These are phyloP conservation scores for Linum trigynum DNA, from an alignment of 345 rosid genomes.

Conservation along the genomic window DNA sequence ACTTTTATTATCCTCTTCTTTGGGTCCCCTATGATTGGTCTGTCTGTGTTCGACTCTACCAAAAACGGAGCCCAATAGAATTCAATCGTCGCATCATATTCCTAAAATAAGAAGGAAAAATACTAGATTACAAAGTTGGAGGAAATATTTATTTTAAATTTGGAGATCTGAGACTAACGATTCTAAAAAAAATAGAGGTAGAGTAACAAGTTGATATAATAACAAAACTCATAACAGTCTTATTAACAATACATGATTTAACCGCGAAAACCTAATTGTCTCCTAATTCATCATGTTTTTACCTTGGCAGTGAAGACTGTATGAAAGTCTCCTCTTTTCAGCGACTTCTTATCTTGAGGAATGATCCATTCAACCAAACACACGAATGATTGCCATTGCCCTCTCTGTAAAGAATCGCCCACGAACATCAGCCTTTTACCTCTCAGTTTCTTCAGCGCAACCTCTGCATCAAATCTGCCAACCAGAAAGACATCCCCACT, in stretches of 20 bases:
- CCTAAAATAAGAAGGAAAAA: constrained; percentile 7
- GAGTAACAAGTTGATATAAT: too few species aligned
- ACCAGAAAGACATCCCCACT: not conserved
- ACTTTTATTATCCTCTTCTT: constrained; percentile 25
- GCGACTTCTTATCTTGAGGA: constrained; percentile 21
- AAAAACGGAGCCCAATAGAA: constrained; percentile 26
- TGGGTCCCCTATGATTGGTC: constrained; percentile 16
- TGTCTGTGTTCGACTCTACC: constrained; percentile 22
- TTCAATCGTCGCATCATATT: constrained; percentile 22
- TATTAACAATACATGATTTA: too few species aligned
- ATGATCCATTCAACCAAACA: constrained; percentile 26
- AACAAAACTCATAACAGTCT: too few species aligned
- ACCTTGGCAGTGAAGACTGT: constrained; percentile 26
- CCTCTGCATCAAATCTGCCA: constrained; percentile 20
- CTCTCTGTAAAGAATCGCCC: constrained; percentile 26
- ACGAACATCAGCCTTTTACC: constrained; percentile 24
- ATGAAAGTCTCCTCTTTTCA: constrained; percentile 18
- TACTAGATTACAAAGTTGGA: too few species aligned
- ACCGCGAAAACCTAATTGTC: too few species aligned
- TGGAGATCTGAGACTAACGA: too few species aligned
- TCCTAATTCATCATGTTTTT: not conserved
- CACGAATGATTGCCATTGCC: constrained; percentile 30
- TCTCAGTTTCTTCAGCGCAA: constrained; percentile 21
- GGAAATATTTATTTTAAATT: too few species aligned
- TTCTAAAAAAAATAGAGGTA: too few species aligned